Evolutionary conservation across 75 land plant species (phyloP).

Genomic region (Adiantum capillusveneris): DNA sequence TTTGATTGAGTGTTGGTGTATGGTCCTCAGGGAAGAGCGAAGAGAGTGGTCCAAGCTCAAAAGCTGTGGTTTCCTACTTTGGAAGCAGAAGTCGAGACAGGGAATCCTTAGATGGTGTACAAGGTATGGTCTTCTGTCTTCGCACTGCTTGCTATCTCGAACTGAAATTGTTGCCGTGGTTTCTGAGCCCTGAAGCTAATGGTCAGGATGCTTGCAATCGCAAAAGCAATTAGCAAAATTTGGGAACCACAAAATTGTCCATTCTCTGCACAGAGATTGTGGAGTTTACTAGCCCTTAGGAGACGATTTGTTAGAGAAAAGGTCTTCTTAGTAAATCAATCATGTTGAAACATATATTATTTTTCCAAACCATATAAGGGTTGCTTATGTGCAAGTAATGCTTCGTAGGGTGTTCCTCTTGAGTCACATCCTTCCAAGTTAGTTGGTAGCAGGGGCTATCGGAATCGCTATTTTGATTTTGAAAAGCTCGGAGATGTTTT

Average conservation of each 20-base stretch:
- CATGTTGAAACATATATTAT: too few relatives aligned
- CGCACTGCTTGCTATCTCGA: not conserved
- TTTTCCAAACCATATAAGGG: too few relatives aligned
- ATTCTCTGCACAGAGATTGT: slow-evolving; percentile 92
- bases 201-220: slow-evolving; percentile 84
- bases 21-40: slow-evolving; percentile 68
- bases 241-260: slow-evolving; percentile 95
- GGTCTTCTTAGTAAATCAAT: too few relatives aligned
- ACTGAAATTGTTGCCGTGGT: too few relatives aligned
- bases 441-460: slow-evolving; percentile 75
- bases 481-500: slow-evolving; percentile 84
- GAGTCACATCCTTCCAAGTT: slow-evolving; percentile 92
- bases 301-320: slow-evolving; percentile 93
- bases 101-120: slow-evolving; percentile 90
- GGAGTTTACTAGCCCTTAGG: slow-evolving; percentile 78
- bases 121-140: slow-evolving; percentile 44
- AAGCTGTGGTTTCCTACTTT: slow-evolving; percentile 81
- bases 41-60: slow-evolving; percentile 74
- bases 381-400: too few relatives aligned
- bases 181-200: too few relatives aligned
- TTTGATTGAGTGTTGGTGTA: not conserved
- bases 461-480: slow-evolving; percentile 83
- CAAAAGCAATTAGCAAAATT: slow-evolving; percentile 93
- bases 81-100: slow-evolving; percentile 89
- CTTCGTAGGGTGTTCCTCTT: slow-evolving; percentile 57